phyloP scores from a whole-genome alignment of 106 monocot species.

The Dioscorea dumetorum region DNA sequence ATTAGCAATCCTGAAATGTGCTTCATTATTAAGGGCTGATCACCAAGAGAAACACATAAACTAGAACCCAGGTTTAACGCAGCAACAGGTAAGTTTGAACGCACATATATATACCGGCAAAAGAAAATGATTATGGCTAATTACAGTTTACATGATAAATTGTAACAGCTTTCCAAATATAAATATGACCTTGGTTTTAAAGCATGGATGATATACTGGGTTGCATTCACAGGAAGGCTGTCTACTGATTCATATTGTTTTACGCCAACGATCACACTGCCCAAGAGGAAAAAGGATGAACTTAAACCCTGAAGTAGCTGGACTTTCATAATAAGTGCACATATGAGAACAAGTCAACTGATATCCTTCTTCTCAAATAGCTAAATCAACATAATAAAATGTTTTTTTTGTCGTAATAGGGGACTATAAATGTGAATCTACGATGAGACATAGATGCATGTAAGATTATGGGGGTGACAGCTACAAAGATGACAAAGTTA shows the following conservation, averaged over 20 bases:
- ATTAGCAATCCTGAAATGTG: background rate
- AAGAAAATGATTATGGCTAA: background rate
- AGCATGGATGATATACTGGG: slow-evolving; percentile 44
- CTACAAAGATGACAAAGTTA: background rate
- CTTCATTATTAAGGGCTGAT: background rate
- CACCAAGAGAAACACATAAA: background rate
- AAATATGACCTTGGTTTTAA: slow-evolving; percentile 42
- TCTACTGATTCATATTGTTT: slow-evolving; percentile 26
- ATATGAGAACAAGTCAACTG: background rate
- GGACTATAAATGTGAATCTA: background rate
- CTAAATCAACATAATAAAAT: background rate
- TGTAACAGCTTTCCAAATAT: background rate
- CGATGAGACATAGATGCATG: background rate
- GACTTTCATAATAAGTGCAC: background rate
- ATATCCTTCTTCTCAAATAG: too few relatives aligned
- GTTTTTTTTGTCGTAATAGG: background rate
- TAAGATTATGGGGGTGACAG: background rate
- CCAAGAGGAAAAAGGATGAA: background rate
- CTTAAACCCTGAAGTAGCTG: background rate
- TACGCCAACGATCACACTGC: slow-evolving; percentile 15
- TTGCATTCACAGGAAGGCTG: slow-evolving; percentile 46
- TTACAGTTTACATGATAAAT: background rate
- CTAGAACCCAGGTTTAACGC: background rate
- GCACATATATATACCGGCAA: background rate
- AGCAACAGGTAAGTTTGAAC: background rate